phyloP scores from a whole-genome alignment of 805 yeast species.

The Nakazawaea laoshanensis region DNA sequence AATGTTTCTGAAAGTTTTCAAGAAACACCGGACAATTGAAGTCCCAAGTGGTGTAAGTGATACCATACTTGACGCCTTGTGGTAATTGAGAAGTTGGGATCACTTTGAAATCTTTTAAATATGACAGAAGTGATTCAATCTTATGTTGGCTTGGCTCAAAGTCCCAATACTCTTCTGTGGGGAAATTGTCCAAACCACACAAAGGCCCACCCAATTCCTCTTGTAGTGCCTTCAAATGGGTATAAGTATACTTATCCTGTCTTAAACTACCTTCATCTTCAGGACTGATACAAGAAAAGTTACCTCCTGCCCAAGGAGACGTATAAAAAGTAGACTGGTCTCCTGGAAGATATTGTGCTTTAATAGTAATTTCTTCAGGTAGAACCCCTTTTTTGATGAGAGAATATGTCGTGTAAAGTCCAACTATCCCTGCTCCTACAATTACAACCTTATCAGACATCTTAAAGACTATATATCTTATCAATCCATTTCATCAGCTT shows the following conservation, averaged over 20 bases:
- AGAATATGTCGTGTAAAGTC: conserved; percentile 52
- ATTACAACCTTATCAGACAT: conserved; percentile 8
- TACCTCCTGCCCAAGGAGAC: conserved; percentile 76
- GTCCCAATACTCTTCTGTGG: conserved; percentile 58
- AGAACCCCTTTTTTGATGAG: conserved; percentile 31
- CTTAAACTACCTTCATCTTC: conserved; percentile 39
- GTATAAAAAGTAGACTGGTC: conserved; percentile 69
- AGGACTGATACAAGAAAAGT: conserved; percentile 54
- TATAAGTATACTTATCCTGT: conserved; percentile 52
- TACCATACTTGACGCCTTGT: conserved; percentile 46
- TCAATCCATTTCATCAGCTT: neutral
- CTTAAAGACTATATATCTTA: neutral
- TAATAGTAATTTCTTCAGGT: conserved; percentile 38
- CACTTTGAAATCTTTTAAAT: conserved; percentile 37
- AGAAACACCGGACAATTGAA: conserved; percentile 66
- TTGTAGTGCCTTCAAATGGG: conserved; percentile 34
- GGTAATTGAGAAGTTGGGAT: conserved; percentile 34
- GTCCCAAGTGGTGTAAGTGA: conserved; percentile 52
- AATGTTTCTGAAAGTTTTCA: conserved; percentile 32
- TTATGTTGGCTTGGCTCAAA: conserved; percentile 35
- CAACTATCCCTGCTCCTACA: conserved; percentile 52
- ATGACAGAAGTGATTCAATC: conserved; percentile 35
- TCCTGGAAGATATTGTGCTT: conserved; percentile 69
- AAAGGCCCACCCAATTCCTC: conserved; percentile 35
- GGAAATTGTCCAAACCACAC: conserved; percentile 45